Evolutionary conservation across 2,329 filamentous ascomycete genomes (phyloP), one percentile per base, ranked within the genome.

Genomic region (Diaporthe sp.): DNA sequence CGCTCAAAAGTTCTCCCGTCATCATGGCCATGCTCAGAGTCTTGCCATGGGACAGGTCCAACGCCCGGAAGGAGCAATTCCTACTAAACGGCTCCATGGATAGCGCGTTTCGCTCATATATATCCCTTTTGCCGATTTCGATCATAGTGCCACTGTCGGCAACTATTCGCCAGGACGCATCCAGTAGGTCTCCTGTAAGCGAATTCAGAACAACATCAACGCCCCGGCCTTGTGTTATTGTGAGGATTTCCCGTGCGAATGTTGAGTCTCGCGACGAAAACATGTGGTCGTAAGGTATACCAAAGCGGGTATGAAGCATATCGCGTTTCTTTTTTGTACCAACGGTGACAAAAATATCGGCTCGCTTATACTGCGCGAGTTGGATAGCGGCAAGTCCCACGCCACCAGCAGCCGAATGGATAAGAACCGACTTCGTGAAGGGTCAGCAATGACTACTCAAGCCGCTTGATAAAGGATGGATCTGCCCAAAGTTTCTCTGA

Each of bases 71-170:
- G 1, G 77, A 78, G 42, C 70, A 74, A 45, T 78, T 69, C 4
- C 66, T 9, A 12, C 42, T n/a, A 19, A 79, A 78, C 0, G 76
- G 77, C 35, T 76, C 77, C 75, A 79, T 78, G 9, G 76, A n/a
- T 19, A 79, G 35, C 0, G 69, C 45, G 40, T 78, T 78, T 7
- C 78, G 76, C 19, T 80, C 76, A 7, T 76, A 30, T 15, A 79
- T 76, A 42, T 80, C 77, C 1, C 52, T 54, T 25, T 77, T 77
- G 2, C 77, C 76, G 19, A 77, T 79, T 57, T 84, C 83, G 1
- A 84, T 66, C 58, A 84, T 81, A 12, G 76, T 76, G 4, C 83
- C 83, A 54, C 78, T 78, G 25, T 78, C 75, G 5, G 83, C 81
- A 2, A 82, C 66, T 66, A 80, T 79, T 13, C 79, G 67, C 79